Evolutionary conservation across 129 eudicot species (phyloP).

Genomic region (sunflower (Helianthus annuus)): HanXRQr2.0-SUNRISE NC_035435.2:133461720-133462219

Average conservation of each 20-base stretch:
- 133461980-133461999: background rate
- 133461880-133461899: slow-evolving; percentile 60
- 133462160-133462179: background rate
- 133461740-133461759: too few relatives aligned
- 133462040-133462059: slow-evolving; percentile 80
- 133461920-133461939: slow-evolving; percentile 78
- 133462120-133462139: slow-evolving; percentile 85
- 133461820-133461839: slow-evolving; percentile 69
- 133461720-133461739: too few relatives aligned
- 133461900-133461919: slow-evolving; percentile 53
- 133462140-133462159: slow-evolving; percentile 30
- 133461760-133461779: background rate
- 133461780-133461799: slow-evolving; percentile 29
- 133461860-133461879: slow-evolving; percentile 71
- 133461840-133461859: slow-evolving; percentile 81
- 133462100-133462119: slow-evolving; percentile 61
- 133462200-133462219: background rate
- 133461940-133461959: slow-evolving; percentile 50
- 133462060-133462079: slow-evolving; percentile 75
- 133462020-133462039: slow-evolving; percentile 56
- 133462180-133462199: background rate
- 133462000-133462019: background rate
- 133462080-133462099: slow-evolving; percentile 56
- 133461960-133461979: background rate
- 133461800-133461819: slow-evolving; percentile 87